These are phyloP conservation scores for Leptographium wingfieldii DNA, from an alignment of 2,329 filamentous ascomycete genomes.

Conservation along the genomic window DNA sequence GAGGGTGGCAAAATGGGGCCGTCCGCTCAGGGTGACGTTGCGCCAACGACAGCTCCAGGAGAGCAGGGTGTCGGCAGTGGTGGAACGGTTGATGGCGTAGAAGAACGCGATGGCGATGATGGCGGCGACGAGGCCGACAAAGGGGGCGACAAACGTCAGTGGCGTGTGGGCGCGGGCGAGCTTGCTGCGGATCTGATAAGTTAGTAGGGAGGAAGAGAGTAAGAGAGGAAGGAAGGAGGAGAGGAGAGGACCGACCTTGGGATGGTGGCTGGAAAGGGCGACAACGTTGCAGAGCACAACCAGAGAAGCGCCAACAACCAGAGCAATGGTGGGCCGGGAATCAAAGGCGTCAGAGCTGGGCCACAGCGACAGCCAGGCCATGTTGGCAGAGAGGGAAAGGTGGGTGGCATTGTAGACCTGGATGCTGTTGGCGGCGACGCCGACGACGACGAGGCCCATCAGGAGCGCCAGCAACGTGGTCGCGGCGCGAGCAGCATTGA, in stretches of 20 bases:
- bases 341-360: conserved; percentile 37
- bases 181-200: conserved; percentile 24
- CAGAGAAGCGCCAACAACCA: conserved; percentile 38
- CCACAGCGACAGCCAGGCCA: conserved; percentile 37
- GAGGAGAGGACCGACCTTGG: conserved; percentile 29
- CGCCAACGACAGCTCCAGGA: conserved; percentile 53
- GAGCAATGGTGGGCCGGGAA: conserved; percentile 40
- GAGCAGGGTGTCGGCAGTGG: conserved; percentile 39
- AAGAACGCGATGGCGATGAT: conserved; percentile 43
- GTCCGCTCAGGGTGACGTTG: conserved; percentile 34
- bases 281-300: conserved; percentile 34
- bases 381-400: conserved; percentile 27
- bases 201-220: background rate
- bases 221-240: background rate
- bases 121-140: conserved; percentile 31
- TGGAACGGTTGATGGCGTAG: conserved; percentile 42
- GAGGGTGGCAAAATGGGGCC: conserved; percentile 43
- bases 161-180: conserved; percentile 22
- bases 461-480: conserved; percentile 38
- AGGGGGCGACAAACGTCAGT: conserved; percentile 26
- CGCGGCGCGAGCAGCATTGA: conserved; percentile 32
- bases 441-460: conserved; percentile 38
- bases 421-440: conserved; percentile 40
- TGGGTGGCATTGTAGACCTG: conserved; percentile 43
- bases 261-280: conserved; percentile 36